These are phyloP conservation scores for Fusarium paranaense DNA, from an alignment of 2,329 filamentous ascomycete genomes.

Conservation along the genomic window DNA sequence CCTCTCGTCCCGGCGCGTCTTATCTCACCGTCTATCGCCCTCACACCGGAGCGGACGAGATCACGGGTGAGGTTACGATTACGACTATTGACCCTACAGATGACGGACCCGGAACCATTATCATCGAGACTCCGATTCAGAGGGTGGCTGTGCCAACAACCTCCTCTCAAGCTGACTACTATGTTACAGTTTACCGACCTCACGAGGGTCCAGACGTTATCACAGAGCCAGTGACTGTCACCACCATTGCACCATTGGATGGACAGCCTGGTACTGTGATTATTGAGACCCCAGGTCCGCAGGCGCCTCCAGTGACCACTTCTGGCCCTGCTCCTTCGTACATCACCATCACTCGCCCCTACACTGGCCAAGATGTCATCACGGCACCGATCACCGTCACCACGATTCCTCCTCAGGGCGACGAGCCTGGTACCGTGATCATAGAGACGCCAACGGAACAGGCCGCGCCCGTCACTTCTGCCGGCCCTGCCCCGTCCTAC, in stretches of 20 bases:
- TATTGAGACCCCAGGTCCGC: conserved; percentile 17
- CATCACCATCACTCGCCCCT: conserved; percentile 23
- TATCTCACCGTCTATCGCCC: conserved; percentile 1
- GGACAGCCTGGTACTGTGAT: conserved; percentile 25
- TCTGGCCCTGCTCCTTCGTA: conserved; percentile 8
- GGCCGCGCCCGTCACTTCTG: conserved; percentile 13
- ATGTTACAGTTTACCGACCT: conserved; percentile 21
- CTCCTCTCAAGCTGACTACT: conserved; percentile 3
- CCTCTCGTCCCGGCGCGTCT: background rate
- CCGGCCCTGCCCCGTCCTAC: conserved; percentile 20
- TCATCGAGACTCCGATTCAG: conserved; percentile 16
- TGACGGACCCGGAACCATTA: conserved; percentile 4
- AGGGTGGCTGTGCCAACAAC: background rate
- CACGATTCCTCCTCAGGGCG: conserved; percentile 18
- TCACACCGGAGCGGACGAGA: background rate
- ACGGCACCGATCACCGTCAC: conserved; percentile 20
- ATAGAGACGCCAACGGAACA: conserved; percentile 27
- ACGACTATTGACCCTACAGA: conserved; percentile 2
- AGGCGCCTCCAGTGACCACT: background rate
- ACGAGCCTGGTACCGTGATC: conserved; percentile 26
- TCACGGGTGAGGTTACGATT: conserved; percentile 1
- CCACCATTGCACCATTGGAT: conserved; percentile 10
- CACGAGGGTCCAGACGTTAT: conserved; percentile 17
- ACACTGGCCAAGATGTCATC: conserved; percentile 18
- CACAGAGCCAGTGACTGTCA: conserved; percentile 13